Evolutionary conservation across 768 basidiomycete genomes (phyloP).

Genomic region (Lepiota subincarnata): DNA sequence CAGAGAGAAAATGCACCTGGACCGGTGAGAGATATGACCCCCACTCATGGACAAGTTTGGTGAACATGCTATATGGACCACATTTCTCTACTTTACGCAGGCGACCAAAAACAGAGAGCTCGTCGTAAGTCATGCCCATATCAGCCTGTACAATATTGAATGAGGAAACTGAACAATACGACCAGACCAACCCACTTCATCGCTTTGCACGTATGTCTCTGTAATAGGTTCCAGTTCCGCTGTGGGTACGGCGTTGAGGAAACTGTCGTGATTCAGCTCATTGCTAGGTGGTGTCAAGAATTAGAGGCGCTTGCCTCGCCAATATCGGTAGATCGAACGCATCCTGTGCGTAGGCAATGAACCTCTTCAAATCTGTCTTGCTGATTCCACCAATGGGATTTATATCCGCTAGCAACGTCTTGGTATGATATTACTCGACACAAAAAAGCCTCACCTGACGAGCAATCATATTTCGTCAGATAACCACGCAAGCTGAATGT

Average conservation of each 20-base stretch:
- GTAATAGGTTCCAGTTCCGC: conserved; percentile 97
- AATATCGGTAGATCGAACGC: conserved; percentile 86
- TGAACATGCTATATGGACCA: conserved; percentile 97
- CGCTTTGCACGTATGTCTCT: conserved; percentile 89
- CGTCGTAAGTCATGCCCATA: conserved; percentile 99
- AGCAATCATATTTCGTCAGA: conserved; percentile 97
- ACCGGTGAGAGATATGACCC: conserved; percentile 76
- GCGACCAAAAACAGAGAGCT: conserved; percentile 88
- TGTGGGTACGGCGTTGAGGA: conserved; percentile 87
- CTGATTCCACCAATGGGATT: conserved; percentile 99
- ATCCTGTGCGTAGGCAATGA: conserved; percentile 79
- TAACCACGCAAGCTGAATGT: conserved; percentile 81
- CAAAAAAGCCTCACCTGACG: conserved; percentile 54
- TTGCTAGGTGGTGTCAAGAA: not conserved
- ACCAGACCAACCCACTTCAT: conserved; percentile 58
- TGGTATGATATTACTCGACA: not conserved
- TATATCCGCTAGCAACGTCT: conserved; percentile 67
- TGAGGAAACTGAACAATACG: not conserved
- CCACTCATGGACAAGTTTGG: conserved; percentile 94
- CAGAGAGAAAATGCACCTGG: conserved; percentile 47
- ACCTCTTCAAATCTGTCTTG: conserved; percentile 95
- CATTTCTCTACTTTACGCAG: conserved; percentile 96
- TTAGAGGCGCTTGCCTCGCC: conserved; percentile 48
- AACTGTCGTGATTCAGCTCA: conserved; percentile 44
- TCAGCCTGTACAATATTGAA: conserved; percentile 57